Percentiles rank a stretch among this genome's conserved stretches.
phyloP scores from a whole-genome alignment of 129 eudicot species.

The Arctium lappa region DNA sequence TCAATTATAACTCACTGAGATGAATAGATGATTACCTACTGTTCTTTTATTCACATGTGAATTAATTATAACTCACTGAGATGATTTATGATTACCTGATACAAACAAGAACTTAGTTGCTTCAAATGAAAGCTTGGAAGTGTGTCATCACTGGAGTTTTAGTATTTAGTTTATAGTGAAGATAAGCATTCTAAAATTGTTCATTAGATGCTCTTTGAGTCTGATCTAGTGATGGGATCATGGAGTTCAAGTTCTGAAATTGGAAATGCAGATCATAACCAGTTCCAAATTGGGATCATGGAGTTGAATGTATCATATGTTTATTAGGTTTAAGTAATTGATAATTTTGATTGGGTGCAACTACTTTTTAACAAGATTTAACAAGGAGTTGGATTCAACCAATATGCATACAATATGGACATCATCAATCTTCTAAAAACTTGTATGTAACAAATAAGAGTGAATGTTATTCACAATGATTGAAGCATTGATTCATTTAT shows the following conservation, averaged over 20 bases:
- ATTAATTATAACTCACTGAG: background rate
- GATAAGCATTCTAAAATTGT: background rate
- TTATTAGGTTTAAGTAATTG: background rate
- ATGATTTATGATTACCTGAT: background rate
- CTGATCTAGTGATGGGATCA: background rate
- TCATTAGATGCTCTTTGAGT: background rate
- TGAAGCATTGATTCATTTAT: background rate
- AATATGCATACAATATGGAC: background rate
- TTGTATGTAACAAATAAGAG: background rate
- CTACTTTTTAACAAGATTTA: no score
- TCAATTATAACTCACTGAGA: background rate
- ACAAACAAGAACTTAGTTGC: no score
- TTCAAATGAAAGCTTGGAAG: no score
- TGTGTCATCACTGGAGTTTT: no score
- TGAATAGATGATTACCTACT: no score
- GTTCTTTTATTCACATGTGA: background rate
- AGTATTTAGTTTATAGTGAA: background rate
- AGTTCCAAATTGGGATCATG: background rate
- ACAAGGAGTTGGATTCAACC: background rate
- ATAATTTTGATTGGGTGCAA: background rate
- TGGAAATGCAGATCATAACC: background rate
- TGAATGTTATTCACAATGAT: background rate
- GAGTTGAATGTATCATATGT: background rate
- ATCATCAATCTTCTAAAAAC: background rate
- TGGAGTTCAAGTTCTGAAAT: background rate